These are phyloP conservation scores for Trebouxia sp. DNA, from an alignment of 139 green algal species.

Conservation along the genomic window DNA sequence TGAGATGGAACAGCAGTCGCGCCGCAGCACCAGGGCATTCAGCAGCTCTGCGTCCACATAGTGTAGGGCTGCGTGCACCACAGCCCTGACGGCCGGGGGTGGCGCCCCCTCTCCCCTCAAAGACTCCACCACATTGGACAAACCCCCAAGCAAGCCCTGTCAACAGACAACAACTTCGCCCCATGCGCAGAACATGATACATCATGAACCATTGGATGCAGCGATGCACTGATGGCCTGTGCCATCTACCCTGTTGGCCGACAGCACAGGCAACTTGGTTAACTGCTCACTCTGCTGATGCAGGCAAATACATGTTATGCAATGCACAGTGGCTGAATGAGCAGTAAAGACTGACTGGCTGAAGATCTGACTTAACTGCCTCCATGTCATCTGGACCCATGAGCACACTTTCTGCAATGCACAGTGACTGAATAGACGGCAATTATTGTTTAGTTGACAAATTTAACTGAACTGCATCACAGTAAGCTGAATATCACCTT, in stretches of 20 bases:
- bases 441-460: too few species aligned
- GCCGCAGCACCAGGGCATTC: constrained; percentile 60
- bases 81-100: constrained; percentile 39
- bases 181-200: background rate
- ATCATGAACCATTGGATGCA: too few species aligned
- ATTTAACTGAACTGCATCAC: too few species aligned
- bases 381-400: background rate
- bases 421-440: too few species aligned
- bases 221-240: too few species aligned
- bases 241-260: too few species aligned
- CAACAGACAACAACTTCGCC: background rate
- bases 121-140: constrained; percentile 53
- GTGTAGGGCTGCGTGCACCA: constrained; percentile 47
- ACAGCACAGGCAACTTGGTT: too few species aligned
- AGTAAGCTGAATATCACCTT: too few species aligned
- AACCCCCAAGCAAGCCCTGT: constrained; percentile 50
- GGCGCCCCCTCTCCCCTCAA: constrained; percentile 50
- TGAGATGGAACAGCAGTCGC: constrained; percentile 63
- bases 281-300: too few species aligned
- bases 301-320: background rate
- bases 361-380: too few species aligned
- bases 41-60: constrained; percentile 66
- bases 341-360: too few species aligned
- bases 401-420: background rate
- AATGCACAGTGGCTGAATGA: background rate